These are phyloP conservation scores for Ilyonectria robusta DNA, from an alignment of 2,329 filamentous ascomycete species.

Conservation along the genomic window DNA sequence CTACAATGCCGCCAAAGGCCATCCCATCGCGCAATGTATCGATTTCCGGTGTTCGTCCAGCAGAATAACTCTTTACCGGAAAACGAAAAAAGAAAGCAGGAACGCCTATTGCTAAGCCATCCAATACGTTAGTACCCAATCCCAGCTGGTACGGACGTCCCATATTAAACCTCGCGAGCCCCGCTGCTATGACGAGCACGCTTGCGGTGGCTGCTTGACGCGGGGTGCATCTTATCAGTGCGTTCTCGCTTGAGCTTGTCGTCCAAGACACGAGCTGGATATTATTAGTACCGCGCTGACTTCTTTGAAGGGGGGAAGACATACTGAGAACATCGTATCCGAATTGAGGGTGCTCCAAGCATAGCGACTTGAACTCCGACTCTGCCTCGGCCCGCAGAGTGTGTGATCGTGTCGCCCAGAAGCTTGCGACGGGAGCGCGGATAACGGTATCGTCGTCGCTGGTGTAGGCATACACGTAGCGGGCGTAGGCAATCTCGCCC, in stretches of 20 bases:
- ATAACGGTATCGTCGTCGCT: slow-evolving; percentile 38
- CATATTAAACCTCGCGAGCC: slow-evolving; percentile 36
- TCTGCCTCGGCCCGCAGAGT: slow-evolving; percentile 89
- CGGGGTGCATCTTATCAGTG: slow-evolving; percentile 71
- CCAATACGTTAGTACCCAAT: not conserved
- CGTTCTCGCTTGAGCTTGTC: slow-evolving; percentile 76
- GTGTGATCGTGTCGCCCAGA: slow-evolving; percentile 62
- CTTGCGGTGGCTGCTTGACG: slow-evolving; percentile 67
- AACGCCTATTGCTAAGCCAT: not conserved
- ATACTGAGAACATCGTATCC: slow-evolving; percentile 91
- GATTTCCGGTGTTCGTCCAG: not conserved
- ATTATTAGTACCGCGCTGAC: slow-evolving; percentile 29
- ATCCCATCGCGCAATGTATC: not conserved
- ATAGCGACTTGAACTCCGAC: slow-evolving; percentile 86
- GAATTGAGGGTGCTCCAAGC: slow-evolving; percentile 91
- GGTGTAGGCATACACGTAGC: slow-evolving; percentile 62
- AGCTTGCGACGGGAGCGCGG: slow-evolving; percentile 44
- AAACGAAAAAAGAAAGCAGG: not conserved
- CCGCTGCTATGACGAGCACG: slow-evolving; percentile 67
- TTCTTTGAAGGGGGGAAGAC: slow-evolving; percentile 42
- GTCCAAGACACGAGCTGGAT: slow-evolving; percentile 72
- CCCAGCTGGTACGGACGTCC: too few relatives aligned
- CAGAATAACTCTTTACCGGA: not conserved
- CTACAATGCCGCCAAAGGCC: not conserved
- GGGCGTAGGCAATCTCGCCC: slow-evolving; percentile 92